phyloP scores from a whole-genome alignment of 1,284 basidiomycete species.

The Pisolithus thermaeus region DNA sequence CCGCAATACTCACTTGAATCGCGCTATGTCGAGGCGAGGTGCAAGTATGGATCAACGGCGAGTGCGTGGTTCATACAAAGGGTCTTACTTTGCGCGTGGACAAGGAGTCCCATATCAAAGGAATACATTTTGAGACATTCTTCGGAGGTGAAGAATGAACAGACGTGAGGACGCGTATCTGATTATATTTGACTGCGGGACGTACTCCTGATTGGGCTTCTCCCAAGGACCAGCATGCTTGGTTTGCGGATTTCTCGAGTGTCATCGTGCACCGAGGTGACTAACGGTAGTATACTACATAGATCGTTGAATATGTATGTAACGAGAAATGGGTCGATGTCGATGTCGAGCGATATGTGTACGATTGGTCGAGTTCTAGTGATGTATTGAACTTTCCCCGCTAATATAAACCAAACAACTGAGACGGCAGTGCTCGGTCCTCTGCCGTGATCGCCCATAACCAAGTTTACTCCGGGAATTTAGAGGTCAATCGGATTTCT shows the following conservation, averaged over 20 bases:
- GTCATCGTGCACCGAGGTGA: constrained; percentile 10
- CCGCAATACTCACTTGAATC: neutral
- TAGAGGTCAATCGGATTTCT: too few relatives aligned
- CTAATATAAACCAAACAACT: too few relatives aligned
- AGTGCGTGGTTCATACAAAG: constrained; percentile 38
- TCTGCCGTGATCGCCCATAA: too few relatives aligned
- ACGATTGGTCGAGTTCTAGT: too few relatives aligned
- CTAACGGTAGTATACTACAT: neutral
- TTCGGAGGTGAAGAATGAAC: constrained; percentile 48
- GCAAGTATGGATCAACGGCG: constrained; percentile 51
- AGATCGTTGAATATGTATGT: too few relatives aligned
- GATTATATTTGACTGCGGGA: constrained; percentile 3
- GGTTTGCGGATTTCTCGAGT: constrained; percentile 36
- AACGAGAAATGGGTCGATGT: too few relatives aligned
- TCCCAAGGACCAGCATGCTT: constrained; percentile 37
- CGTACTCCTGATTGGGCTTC: constrained; percentile 34
- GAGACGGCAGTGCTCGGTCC: too few relatives aligned
- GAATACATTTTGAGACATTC: constrained; percentile 69
- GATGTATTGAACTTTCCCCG: too few relatives aligned
- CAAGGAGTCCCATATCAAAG: constrained; percentile 20
- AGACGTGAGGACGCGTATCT: too few relatives aligned
- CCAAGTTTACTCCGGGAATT: too few relatives aligned
- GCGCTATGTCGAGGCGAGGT: constrained; percentile 40
- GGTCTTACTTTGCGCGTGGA: constrained; percentile 42
- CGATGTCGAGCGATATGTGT: too few relatives aligned